Base-by-base conservation (phyloP, 106 monocot species). In the Allium sativum region DNA sequence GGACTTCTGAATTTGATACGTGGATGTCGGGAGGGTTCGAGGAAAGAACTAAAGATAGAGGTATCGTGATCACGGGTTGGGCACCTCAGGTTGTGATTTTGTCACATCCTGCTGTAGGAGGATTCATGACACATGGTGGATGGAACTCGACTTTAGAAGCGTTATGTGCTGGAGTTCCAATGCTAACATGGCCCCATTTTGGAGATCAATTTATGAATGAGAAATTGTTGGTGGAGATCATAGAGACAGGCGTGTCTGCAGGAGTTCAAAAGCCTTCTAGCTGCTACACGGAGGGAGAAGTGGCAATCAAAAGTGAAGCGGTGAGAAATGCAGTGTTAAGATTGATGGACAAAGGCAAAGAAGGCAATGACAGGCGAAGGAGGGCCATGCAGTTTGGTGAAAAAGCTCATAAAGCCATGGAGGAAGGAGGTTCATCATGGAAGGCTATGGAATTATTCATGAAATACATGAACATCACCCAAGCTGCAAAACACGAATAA, bases 391-490 rank as follows among this genome's bases (percentile, higher is more conserved):
- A 73, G 40, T 12, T 73, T 1, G 52, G 61, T 0, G 46, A 46
- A 59, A 70, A n/a, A 70, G 82, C 86, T 8, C 82, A 40, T 42
- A 74, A 12, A 55, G 78, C 86, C 22, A 42, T 79, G 73, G 68
- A 77, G 40, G 70, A 64, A 45, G 86, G 79, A 2, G 75, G 40
- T 14, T 64, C 64, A 4, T 64, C 64, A 1, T 48, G 48, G 45
- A n/a, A 7, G 7, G 47, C 8, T 21, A 9, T 63, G 46, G 48
- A 5, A 1, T 21, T 18, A 12, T 47, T 63, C 12, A 47, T 46
- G n/a, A 19, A 63, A 44, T 21, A 44, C 45, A n/a, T n/a, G n/a
- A n/a, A n/a, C n/a, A n/a, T 20, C 0, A 31, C 31, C 31, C 31
- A 31, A 31, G 31, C 31, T 31, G 31, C 5, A 31, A 31, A 31